Evolutionary conservation across 345 rosid genomes (phyloP), one percentile per base, ranked within the genome.

Genomic region (Boechera retrofracta): DNA sequence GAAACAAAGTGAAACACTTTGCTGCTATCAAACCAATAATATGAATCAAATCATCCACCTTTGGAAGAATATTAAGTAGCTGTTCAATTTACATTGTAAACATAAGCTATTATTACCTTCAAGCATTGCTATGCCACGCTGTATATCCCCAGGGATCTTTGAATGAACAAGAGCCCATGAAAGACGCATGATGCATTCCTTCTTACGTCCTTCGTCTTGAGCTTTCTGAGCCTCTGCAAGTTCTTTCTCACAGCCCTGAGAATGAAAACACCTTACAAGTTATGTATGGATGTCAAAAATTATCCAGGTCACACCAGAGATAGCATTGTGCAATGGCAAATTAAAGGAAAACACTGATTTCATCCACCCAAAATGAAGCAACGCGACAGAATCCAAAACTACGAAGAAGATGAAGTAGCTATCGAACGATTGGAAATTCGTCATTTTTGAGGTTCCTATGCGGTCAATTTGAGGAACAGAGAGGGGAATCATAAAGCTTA

Each of bases 161-260:
- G 95, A 89, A 77, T 91, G 97, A 82, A 89, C 90, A 68, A 91
- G 93, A 80, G 97, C 86, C 97, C 97, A 91, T 5, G 95, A 91
- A 33, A 91, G 76, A 28, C 91, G 84, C 88, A 88, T 88, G 26
- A 89, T 73, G 78, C 89, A 83, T 67, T 88, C 89, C 45, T 72
- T 85, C 76, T 78, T 74, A 63, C 81, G 69, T 75, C 85, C 88
- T 63, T 77, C 88, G 47, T 86, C 82, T 44, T 79, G 74, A 13
- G 80, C 84, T 68, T 82, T 83, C 55, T 81, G 83, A 47, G 89
- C 88, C 83, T 89, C 91, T 16, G 85, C 86, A 56, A 77, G 83
- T 79, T 89, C 95, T 76, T 82, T 82, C 76, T 91, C 93, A n/a
- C 91, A 89, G 16, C 93, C 93, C 97, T 91, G 83, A 56, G 8